Percentiles rank a stretch among this genome's conserved stretches.
phyloP scores from a whole-genome alignment of 2,329 filamentous ascomycete genomes.

The Bipolaris victoriae region DNA sequence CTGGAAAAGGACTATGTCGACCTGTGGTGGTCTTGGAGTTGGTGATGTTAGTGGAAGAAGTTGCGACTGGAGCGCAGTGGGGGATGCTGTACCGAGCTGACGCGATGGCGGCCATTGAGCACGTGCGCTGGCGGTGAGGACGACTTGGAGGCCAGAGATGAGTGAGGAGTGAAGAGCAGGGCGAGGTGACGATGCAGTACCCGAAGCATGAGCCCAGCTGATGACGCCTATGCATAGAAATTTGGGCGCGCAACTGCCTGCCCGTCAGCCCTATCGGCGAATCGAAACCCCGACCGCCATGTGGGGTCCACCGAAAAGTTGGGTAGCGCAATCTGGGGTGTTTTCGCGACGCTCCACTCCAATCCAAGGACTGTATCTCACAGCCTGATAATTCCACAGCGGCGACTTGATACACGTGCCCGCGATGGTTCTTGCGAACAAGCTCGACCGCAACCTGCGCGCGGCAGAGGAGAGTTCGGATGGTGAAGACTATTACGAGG shows the following conservation, averaged over 20 bases:
- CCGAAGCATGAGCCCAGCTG: conserved; percentile 19
- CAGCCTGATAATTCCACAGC: background rate
- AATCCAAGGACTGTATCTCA: background rate
- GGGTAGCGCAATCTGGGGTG: conserved; percentile 2
- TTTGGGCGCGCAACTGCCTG: conserved; percentile 20
- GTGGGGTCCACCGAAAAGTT: conserved; percentile 26
- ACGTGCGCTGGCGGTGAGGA: conserved; percentile 21
- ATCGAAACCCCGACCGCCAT: conserved; percentile 14
- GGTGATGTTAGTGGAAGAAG: conserved; percentile 34
- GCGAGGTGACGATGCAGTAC: conserved; percentile 15
- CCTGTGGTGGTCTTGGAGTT: conserved; percentile 28
- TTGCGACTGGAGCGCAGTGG: conserved; percentile 32
- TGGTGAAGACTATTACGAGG: conserved; percentile 48
- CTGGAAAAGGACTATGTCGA: conserved; percentile 26
- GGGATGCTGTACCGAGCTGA: conserved; percentile 33
- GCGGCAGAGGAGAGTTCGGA: conserved; percentile 47
- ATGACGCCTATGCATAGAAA: background rate
- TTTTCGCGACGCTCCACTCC: conserved; percentile 3
- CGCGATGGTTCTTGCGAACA: conserved; percentile 44
- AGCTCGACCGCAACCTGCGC: conserved; percentile 45
- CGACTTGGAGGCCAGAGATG: conserved; percentile 17
- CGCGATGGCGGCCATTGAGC: conserved; percentile 34
- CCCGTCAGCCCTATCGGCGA: conserved; percentile 20
- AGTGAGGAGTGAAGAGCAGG: conserved; percentile 10
- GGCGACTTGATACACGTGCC: background rate